Conservation (phyloP, 2,329 filamentous ascomycete genomes). For the Teratosphaeria nubilosa region DNA sequence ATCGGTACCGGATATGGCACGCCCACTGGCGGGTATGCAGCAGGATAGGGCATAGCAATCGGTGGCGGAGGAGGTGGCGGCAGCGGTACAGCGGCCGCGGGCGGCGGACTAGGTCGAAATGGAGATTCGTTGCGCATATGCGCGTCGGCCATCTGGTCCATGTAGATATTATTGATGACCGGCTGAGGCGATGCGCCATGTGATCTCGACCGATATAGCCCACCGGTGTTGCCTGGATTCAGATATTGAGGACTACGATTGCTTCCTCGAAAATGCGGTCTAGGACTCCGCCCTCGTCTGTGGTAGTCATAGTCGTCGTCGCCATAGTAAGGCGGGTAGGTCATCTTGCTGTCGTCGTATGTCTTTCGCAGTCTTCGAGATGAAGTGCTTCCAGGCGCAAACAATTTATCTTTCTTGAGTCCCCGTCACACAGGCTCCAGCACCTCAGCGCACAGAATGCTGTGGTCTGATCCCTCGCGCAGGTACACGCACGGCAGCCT, state of each 20-base stretch:
- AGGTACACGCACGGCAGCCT: neutral
- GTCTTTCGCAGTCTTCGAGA: neutral
- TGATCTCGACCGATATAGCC: conserved; percentile 36
- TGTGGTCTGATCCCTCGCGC: neutral
- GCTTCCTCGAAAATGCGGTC: conserved; percentile 6
- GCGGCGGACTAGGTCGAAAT: conserved; percentile 22
- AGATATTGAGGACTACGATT: conserved; percentile 15
- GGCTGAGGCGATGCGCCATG: conserved; percentile 34
- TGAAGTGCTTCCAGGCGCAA: neutral
- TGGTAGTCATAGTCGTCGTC: conserved; percentile 15
- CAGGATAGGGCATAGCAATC: neutral
- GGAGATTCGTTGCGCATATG: conserved; percentile 12
- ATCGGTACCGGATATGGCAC: conserved; percentile 1
- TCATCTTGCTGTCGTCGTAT: neutral
- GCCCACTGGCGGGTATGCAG: neutral
- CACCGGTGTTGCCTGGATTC: conserved; percentile 12
- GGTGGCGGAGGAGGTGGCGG: neutral
- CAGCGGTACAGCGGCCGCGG: conserved; percentile 3
- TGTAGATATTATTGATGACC: conserved; percentile 38
- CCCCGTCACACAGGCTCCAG: neutral
- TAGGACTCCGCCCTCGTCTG: conserved; percentile 8
- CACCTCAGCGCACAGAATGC: neutral
- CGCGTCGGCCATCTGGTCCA: conserved; percentile 25
- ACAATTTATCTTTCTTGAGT: neutral
- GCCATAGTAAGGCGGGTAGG: conserved; percentile 10